These are phyloP conservation scores for Pyrenochaeta sp. DNA, from an alignment of 2,329 filamentous ascomycete species.

Conservation along the genomic window DNA sequence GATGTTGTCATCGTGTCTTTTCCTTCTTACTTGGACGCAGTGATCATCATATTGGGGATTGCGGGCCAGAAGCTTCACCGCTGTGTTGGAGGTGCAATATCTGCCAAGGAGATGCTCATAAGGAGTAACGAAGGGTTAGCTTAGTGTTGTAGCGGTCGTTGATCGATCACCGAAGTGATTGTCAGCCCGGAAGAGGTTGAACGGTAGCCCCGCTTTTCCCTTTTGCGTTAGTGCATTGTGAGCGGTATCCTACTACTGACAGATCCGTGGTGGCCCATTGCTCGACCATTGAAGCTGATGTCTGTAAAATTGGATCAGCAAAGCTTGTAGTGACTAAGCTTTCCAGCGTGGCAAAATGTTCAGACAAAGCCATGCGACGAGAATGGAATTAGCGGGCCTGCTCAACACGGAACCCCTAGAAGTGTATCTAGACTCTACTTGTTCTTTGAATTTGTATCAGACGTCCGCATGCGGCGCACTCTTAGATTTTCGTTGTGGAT, in stretches of 20 bases:
- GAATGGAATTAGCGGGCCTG: background rate
- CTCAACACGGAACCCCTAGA: background rate
- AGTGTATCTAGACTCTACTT: background rate
- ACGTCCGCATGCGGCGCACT: background rate
- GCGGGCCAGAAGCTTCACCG: too few relatives aligned
- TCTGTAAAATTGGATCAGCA: background rate
- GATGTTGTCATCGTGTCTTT: background rate
- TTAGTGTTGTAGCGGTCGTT: too few relatives aligned
- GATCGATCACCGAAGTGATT: too few relatives aligned
- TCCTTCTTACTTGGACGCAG: too few relatives aligned
- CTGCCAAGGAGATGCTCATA: too few relatives aligned
- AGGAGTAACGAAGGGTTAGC: too few relatives aligned
- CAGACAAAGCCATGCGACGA: background rate
- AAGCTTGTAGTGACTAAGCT: background rate
- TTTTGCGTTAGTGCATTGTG: background rate
- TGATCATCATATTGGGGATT: too few relatives aligned
- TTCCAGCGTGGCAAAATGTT: background rate
- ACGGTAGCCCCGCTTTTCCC: background rate
- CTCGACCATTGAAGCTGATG: background rate
- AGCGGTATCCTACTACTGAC: background rate
- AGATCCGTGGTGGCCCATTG: background rate
- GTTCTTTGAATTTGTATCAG: background rate
- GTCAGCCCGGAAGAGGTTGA: too few relatives aligned
- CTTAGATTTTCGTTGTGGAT: background rate
- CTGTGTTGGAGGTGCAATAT: too few relatives aligned